Conservation (phyloP, 169 alveolate species). For the Plasmodium inui region DNA sequence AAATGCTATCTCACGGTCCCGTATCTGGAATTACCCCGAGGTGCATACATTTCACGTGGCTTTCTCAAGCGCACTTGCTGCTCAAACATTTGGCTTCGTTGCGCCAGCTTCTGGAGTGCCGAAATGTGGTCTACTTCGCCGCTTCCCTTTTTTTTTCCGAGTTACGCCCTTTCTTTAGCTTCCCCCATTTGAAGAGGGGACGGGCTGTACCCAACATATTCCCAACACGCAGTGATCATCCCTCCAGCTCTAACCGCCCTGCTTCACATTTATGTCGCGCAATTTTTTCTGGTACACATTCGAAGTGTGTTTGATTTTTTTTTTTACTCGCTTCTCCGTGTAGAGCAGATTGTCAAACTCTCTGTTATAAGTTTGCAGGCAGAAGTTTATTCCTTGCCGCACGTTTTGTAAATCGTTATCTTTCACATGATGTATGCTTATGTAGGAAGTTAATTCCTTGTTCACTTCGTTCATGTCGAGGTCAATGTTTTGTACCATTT, state of each 20-base stretch:
- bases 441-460: conserved; percentile 28
- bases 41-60: not conserved
- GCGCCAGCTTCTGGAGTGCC: not conserved
- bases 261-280: conserved; percentile 40
- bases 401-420: conserved; percentile 52
- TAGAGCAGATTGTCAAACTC: conserved; percentile 50
- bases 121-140: not conserved
- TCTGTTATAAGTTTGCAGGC: conserved; percentile 34
- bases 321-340: conserved; percentile 36
- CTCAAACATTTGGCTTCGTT: not conserved
- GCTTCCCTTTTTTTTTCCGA: not conserved
- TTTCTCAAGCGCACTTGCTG: not conserved
- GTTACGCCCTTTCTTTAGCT: not conserved
- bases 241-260: not conserved
- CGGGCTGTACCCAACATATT: not conserved
- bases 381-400: conserved; percentile 34
- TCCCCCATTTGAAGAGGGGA: not conserved
- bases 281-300: conserved; percentile 70
- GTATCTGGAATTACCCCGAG: not conserved
- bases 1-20: not conserved
- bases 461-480: conserved; percentile 31
- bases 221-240: not conserved
- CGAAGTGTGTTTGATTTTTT: conserved; percentile 61
- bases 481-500: conserved; percentile 38
- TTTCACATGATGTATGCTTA: conserved; percentile 12